Evolutionary conservation across 2,329 filamentous ascomycete genomes (phyloP).

Genomic region (Pseudomassariella vexata): DNA sequence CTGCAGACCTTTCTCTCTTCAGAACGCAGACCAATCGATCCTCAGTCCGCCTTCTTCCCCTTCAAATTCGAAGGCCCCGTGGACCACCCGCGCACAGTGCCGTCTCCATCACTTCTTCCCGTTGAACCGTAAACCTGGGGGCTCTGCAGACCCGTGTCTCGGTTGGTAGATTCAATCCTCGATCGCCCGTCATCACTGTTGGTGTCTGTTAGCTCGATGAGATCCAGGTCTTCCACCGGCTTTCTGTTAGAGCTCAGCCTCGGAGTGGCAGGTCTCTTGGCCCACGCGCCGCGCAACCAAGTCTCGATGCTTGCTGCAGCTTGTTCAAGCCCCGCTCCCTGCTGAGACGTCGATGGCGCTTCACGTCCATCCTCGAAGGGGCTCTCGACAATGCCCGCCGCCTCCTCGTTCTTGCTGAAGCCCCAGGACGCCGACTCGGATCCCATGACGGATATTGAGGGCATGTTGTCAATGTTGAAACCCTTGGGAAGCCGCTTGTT

Average conservation of each 20-base stretch:
- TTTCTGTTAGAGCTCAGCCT: conserved; percentile 33
- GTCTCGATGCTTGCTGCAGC: conserved; percentile 83
- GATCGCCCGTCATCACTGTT: conserved; percentile 47
- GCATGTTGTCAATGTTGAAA: conserved; percentile 63
- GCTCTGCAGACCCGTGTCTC: conserved; percentile 23
- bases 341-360: conserved; percentile 31
- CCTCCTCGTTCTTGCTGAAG: conserved; percentile 33
- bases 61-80: conserved; percentile 25
- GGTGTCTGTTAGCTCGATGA: conserved; percentile 67
- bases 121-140: conserved; percentile 28
- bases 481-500: conserved; percentile 71
- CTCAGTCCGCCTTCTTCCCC: conserved; percentile 40
- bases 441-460: conserved; percentile 60
- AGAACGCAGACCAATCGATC: too few relatives aligned
- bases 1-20: too few relatives aligned
- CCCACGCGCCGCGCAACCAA: conserved; percentile 81
- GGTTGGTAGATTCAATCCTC: conserved; percentile 10
- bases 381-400: conserved; percentile 42
- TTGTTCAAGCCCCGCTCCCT: conserved; percentile 63
- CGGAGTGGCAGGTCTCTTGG: conserved; percentile 52
- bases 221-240: conserved; percentile 47
- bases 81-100: conserved; percentile 30
- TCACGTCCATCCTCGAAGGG: conserved; percentile 43
- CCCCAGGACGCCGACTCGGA: conserved; percentile 55
- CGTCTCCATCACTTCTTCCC: conserved; percentile 32